Base-by-base conservation (phyloP, 371 early-diverging fungal genomes). In the Capillidium heterosporum region DNA sequence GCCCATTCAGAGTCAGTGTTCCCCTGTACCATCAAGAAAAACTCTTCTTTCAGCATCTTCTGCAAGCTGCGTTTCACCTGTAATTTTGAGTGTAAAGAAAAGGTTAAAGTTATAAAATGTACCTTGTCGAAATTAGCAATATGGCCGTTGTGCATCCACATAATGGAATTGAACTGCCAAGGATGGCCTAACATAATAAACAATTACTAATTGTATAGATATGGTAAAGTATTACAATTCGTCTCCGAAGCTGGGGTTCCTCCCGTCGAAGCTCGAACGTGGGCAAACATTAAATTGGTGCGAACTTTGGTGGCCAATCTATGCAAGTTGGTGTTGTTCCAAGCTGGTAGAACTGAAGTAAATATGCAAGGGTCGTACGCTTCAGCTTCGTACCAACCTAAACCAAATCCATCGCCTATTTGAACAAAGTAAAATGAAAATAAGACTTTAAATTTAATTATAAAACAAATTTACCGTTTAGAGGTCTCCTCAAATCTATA, bases 121-220 rank as follows among this genome's bases (percentile, higher is more conserved):
- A 77, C 75, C 71, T 75, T 78, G 51, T 75, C 67, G 55, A 88
- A 88, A 54, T 77, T 69, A 41, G 74, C 74, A 60, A 88, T 82
- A 60, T 75, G 70, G 42, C 89, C 89, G 65, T 89, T 86, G 71
- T 89, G 89, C 89, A 88, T 88, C 76, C 83, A 89, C 87, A 89
- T 85, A 21, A 89, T 68, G 42, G 76, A 72, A 26, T 85, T 86
- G 60, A 71, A 78, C 67, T 75, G 67, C 79, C 80, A 83, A 23
- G 84, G 84, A 59, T 83, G 84, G 59, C 70, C 70, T 70, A 57
- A 57, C 21, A 21, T 19, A 47, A 23, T 10, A 48, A 27, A 1
- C n/a, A 59, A 17, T 28, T 17, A 17, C 27, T 32, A 27, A 32
- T 11, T 32, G 2, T 44, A 27, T 57, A 28, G 31, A 24, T 7